Conservation (phyloP, 352 stramenopile genomes). For the Pythium folliculosum region DNA sequence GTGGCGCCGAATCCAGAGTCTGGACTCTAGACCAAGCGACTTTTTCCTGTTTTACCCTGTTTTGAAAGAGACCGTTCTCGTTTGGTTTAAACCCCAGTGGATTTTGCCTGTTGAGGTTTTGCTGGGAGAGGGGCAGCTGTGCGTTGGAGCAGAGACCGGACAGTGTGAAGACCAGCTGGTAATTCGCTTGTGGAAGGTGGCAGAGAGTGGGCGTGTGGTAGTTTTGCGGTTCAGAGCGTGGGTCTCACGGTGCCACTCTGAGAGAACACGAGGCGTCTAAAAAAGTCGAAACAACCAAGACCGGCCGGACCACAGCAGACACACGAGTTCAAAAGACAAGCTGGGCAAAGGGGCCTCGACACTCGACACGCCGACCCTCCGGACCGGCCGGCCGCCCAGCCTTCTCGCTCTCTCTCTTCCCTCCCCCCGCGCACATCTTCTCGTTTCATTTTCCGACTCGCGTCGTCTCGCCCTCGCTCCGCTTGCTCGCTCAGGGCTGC, state of each 20-base stretch:
- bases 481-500: neutral
- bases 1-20: too few relatives aligned
- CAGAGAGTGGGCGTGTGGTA: conserved; percentile 9
- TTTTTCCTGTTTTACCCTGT: too few relatives aligned
- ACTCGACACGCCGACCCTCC: conserved; percentile 1
- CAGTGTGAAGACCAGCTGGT: neutral
- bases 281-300: neutral
- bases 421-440: conserved; percentile 3
- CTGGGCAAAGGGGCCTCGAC: neutral
- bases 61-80: too few relatives aligned
- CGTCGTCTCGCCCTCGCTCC: neutral
- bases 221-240: conserved; percentile 6
- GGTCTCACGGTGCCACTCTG: neutral
- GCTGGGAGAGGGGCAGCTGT: conserved; percentile 1
- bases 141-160: neutral
- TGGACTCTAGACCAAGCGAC: too few relatives aligned
- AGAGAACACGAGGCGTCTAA: conserved; percentile 4
- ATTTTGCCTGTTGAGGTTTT: neutral
- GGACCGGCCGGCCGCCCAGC: too few relatives aligned
- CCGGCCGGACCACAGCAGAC: too few relatives aligned
- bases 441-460: conserved; percentile 19
- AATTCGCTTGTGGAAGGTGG: neutral
- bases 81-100: too few relatives aligned
- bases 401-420: neutral
- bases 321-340: neutral